A percentile compares a stretch with the other conserved stretches of the same genome.
phyloP scores from a whole-genome alignment of 1,284 basidiomycete species.

The Mycena citricolor region DNA sequence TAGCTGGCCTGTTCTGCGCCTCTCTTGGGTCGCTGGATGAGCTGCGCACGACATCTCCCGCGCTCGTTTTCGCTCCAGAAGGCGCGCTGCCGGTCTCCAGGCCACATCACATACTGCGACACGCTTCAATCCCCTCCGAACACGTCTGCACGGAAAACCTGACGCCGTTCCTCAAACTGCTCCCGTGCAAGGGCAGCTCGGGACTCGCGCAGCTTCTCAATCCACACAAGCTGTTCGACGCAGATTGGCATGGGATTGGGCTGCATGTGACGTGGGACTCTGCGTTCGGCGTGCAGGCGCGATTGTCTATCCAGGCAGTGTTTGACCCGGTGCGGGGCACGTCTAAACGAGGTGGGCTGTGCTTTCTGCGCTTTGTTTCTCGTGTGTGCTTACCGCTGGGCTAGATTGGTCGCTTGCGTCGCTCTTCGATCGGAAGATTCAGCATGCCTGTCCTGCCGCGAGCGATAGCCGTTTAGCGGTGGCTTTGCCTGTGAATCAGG shows the following conservation, averaged over 20 bases:
- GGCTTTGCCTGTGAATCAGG: constrained; percentile 39
- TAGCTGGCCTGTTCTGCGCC: constrained; percentile 93
- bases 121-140: constrained; percentile 78
- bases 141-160: constrained; percentile 97
- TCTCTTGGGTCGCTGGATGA: constrained; percentile 78
- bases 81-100: constrained; percentile 45
- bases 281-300: constrained; percentile 67
- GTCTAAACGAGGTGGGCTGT: constrained; percentile 66
- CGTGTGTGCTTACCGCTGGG: constrained; percentile 2
- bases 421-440: constrained; percentile 70
- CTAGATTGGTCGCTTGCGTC: constrained; percentile 79
- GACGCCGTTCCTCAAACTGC: constrained; percentile 89
- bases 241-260: constrained; percentile 85
- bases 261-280: constrained; percentile 71
- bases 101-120: constrained; percentile 51
- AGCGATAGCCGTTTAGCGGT: constrained; percentile 53
- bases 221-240: constrained; percentile 82
- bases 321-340: constrained; percentile 70
- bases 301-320: constrained; percentile 78
- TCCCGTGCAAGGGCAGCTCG: constrained; percentile 88
- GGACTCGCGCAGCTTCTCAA: constrained; percentile 86
- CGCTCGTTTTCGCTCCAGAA: constrained; percentile 56
- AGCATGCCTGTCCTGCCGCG: constrained; percentile 61
- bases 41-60: constrained; percentile 67
- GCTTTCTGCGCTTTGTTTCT: constrained; percentile 21